Evolutionary conservation across 352 stramenopile genomes (phyloP).

Genomic region (Pythium grandisporangium): DNA sequence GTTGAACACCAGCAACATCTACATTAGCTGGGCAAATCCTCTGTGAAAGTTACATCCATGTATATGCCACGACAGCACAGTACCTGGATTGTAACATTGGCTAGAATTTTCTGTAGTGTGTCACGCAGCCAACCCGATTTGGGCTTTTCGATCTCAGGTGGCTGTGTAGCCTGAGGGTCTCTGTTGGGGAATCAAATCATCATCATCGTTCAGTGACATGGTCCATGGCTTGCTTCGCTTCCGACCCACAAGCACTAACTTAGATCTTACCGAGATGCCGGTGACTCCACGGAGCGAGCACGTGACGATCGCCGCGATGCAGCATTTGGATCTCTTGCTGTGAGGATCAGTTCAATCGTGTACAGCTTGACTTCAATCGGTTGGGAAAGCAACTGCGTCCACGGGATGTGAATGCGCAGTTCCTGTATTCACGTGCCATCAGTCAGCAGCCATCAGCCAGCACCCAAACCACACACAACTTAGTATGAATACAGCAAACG

Average conservation of each 20-base stretch:
- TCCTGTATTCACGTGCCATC: conserved; percentile 23
- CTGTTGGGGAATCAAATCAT: no score
- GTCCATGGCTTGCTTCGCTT: no score
- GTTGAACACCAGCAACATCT: no score
- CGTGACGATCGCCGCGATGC: conserved; percentile 12
- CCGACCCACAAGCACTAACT: not conserved
- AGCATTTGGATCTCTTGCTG: conserved; percentile 20
- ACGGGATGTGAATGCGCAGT: conserved; percentile 83
- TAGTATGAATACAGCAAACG: no score
- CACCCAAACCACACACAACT: no score
- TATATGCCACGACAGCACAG: no score
- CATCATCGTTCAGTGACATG: no score
- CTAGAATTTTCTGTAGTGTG: conserved; percentile 69
- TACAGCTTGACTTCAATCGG: conserved; percentile 85
- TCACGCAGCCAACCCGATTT: conserved; percentile 79
- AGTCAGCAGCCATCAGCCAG: not conserved
- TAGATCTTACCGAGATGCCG: not conserved
- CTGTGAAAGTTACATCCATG: no score
- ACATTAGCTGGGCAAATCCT: no score
- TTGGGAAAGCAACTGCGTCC: conserved; percentile 81
- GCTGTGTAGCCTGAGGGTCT: no score
- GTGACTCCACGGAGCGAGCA: conserved; percentile 8
- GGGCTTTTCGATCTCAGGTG: conserved; percentile 51
- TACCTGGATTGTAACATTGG: conserved; percentile 75
- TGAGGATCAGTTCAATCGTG: conserved; percentile 84